Percentiles rank a stretch among this genome's conserved stretches.
phyloP scores from a whole-genome alignment of 805 yeast species.

The Candida tammaniensis region DNA sequence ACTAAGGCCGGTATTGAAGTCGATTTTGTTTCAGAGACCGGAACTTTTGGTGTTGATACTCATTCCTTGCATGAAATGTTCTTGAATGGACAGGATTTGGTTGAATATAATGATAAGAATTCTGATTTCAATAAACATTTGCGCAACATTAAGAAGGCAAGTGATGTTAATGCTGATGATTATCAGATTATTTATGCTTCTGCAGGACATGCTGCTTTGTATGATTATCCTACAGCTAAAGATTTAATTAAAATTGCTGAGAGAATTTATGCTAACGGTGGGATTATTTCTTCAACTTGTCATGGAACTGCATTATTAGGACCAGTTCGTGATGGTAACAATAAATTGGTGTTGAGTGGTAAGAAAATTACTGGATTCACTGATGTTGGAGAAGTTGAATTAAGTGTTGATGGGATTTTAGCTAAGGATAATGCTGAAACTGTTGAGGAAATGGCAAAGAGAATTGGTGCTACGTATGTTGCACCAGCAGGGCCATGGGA shows the following conservation, averaged over 20 bases:
- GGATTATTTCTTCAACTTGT: constrained; percentile 62
- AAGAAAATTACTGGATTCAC: constrained; percentile 61
- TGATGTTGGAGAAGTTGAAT: constrained; percentile 46
- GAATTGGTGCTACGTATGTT: constrained; percentile 42
- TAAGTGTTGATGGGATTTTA: constrained; percentile 20
- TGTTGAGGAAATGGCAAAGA: constrained; percentile 35
- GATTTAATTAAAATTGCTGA: constrained; percentile 45
- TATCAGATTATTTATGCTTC: constrained; percentile 57
- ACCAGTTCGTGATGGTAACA: constrained; percentile 36
- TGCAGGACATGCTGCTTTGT: constrained; percentile 64
- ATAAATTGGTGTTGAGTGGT: constrained; percentile 45
- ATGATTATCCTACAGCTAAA: constrained; percentile 56
- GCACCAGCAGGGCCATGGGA: constrained; percentile 53
- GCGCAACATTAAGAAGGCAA: constrained; percentile 43
- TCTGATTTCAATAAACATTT: constrained; percentile 40
- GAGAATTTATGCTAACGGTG: constrained; percentile 47
- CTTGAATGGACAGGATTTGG: constrained; percentile 42
- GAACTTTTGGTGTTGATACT: constrained; percentile 53
- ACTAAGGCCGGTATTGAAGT: constrained; percentile 48
- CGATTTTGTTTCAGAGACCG: constrained; percentile 57
- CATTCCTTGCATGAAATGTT: constrained; percentile 46
- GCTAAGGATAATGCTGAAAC: constrained; percentile 25
- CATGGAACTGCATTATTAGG: constrained; percentile 62
- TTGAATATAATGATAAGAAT: constrained; percentile 32
- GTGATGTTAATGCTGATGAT: constrained; percentile 48